phyloP scores from a whole-genome alignment of 768 basidiomycete species.

The Russula sp. region DNA sequence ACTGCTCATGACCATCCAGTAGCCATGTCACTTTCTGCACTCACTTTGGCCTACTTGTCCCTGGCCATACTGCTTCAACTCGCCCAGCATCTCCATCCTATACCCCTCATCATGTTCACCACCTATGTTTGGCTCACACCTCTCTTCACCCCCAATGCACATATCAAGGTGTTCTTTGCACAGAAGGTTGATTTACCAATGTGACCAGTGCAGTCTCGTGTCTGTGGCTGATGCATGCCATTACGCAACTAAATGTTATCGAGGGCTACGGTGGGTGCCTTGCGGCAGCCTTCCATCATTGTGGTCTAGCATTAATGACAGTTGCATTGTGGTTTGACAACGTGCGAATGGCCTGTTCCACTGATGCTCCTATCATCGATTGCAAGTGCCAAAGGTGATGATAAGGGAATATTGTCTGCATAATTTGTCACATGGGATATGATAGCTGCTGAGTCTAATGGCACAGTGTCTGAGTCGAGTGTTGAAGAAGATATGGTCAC shows the following conservation, averaged over 20 bases:
- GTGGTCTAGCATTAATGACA: constrained; percentile 36
- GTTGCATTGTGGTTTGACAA: constrained; percentile 40
- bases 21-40: constrained; percentile 48
- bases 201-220: not conserved
- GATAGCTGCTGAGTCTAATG: too few species aligned
- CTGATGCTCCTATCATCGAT: constrained; percentile 42
- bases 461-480: too few species aligned
- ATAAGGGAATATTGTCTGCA: constrained; percentile 34
- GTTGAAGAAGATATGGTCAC: too few species aligned
- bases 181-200: constrained; percentile 52
- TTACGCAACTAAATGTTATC: constrained; percentile 48
- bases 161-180: constrained; percentile 69
- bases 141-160: constrained; percentile 59
- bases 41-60: constrained; percentile 53
- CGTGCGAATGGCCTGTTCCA: constrained; percentile 49
- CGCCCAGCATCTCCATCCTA: constrained; percentile 35
- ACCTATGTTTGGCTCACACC: constrained; percentile 47
- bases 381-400: constrained; percentile 28
- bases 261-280: constrained; percentile 42
- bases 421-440: too few species aligned
- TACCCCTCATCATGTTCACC: constrained; percentile 40
- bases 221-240: constrained; percentile 35
- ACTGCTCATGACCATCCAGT: constrained; percentile 58
- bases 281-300: constrained; percentile 56
- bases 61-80: constrained; percentile 43